Conservation (phyloP, 495 filamentous ascomycete species). For the Elasticomyces elasticus region DNA sequence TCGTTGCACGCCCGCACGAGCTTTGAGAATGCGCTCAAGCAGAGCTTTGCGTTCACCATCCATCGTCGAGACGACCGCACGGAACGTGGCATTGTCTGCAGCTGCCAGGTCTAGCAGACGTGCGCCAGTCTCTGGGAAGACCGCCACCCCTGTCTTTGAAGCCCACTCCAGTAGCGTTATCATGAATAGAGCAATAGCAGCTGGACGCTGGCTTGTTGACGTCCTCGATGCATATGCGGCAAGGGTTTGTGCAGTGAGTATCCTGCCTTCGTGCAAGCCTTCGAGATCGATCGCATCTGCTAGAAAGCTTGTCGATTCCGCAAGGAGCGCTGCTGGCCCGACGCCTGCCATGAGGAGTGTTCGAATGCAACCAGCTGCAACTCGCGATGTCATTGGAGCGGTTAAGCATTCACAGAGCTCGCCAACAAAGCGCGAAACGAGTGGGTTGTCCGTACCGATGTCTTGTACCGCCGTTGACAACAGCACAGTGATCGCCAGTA, state of each 20-base stretch:
- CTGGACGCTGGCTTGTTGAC: slow-evolving; percentile 40
- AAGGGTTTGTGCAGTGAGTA: slow-evolving; percentile 60
- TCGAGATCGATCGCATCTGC: slow-evolving; percentile 50
- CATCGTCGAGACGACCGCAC: slow-evolving; percentile 63
- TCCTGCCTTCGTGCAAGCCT: slow-evolving; percentile 65
- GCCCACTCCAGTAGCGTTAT: slow-evolving; percentile 72
- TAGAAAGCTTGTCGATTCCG: slow-evolving; percentile 65
- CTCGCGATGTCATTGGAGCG: slow-evolving; percentile 69
- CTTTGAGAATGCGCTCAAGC: slow-evolving; percentile 60
- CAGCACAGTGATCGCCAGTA: slow-evolving; percentile 78
- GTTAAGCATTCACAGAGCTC: slow-evolving; percentile 78
- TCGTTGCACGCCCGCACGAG: slow-evolving; percentile 41
- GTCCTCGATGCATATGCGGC: slow-evolving; percentile 54
- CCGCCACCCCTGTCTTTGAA: slow-evolving; percentile 36
- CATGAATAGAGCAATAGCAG: slow-evolving; percentile 63
- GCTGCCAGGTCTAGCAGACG: slow-evolving; percentile 74
- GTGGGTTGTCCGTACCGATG: slow-evolving; percentile 60
- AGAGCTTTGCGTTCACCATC: slow-evolving; percentile 62
- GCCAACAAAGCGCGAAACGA: slow-evolving; percentile 57
- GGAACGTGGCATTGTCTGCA: slow-evolving; percentile 61
- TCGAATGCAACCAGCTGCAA: slow-evolving; percentile 77
- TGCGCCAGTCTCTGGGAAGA: slow-evolving; percentile 60
- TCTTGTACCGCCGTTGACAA: slow-evolving; percentile 67
- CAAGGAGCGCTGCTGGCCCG: slow-evolving; percentile 63
- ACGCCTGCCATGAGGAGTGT: slow-evolving; percentile 61